Conservation (phyloP, 371 early-diverging fungal genomes). For the Umbelopsis sp. region DNA sequence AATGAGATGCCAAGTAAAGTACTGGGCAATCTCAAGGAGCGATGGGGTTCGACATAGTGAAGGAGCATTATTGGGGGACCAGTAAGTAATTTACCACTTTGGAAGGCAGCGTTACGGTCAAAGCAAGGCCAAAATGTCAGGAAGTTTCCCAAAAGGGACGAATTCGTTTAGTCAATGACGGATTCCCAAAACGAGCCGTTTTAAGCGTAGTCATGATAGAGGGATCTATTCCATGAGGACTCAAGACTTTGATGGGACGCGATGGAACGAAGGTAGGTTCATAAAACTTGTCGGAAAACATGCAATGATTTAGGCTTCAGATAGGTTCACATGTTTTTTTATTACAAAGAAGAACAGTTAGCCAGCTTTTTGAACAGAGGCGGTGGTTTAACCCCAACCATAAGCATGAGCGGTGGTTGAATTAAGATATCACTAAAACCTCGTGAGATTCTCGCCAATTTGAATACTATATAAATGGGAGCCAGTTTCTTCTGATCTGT, state of each 20-base stretch:
- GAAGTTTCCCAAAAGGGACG: neutral
- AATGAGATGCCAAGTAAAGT: slow-evolving; percentile 1
- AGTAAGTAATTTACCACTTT: no score
- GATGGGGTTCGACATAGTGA: neutral
- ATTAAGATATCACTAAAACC: neutral
- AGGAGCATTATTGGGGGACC: no score
- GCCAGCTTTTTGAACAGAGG: neutral
- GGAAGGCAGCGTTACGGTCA: neutral
- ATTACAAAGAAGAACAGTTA: slow-evolving; percentile 1
- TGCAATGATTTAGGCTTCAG: neutral
- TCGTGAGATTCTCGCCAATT: slow-evolving; percentile 2
- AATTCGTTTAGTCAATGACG: neutral
- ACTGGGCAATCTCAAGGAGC: neutral
- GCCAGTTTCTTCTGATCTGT: neutral
- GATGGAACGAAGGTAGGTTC: neutral
- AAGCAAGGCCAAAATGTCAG: neutral
- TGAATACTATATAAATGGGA: neutral
- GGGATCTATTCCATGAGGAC: neutral
- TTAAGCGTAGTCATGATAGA: slow-evolving; percentile 1
- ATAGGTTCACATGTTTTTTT: neutral
- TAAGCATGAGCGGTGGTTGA: neutral
- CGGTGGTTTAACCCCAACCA: slow-evolving; percentile 1
- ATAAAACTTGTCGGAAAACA: neutral
- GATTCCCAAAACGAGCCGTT: neutral
- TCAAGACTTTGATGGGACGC: neutral